These are phyloP conservation scores for Brassica balearica DNA, from an alignment of 441 rosid genomes.

Conservation along the genomic window DNA sequence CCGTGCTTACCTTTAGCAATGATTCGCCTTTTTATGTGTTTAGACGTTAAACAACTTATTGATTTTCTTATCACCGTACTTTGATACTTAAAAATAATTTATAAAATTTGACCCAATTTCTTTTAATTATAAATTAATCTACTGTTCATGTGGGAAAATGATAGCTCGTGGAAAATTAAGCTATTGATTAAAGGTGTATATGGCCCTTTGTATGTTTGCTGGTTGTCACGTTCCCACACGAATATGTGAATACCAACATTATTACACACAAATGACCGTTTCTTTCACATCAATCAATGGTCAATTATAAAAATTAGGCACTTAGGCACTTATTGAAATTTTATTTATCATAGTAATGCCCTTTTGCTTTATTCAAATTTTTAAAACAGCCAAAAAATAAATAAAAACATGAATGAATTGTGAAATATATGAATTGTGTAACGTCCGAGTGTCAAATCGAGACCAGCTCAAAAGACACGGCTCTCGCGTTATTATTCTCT, in stretches of 20 bases:
- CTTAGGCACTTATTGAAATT: no score
- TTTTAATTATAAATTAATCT: background rate
- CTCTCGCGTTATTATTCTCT: conserved; percentile 24
- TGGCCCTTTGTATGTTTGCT: conserved; percentile 20
- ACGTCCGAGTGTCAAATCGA: conserved; percentile 19
- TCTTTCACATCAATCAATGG: conserved; percentile 11
- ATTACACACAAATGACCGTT: conserved; percentile 24
- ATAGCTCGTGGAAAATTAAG: conserved; percentile 38
- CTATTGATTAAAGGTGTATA: conserved; percentile 17
- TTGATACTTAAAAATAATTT: background rate
- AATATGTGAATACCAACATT: conserved; percentile 31
- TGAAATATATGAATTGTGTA: background rate
- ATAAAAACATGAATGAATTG: background rate
- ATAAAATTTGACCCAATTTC: background rate
- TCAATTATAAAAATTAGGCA: background rate
- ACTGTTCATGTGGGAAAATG: conserved; percentile 27
- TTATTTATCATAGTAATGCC: background rate
- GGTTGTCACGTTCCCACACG: conserved; percentile 37
- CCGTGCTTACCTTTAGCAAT: background rate
- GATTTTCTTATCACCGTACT: background rate
- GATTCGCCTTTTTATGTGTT: background rate
- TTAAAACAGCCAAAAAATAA: background rate
- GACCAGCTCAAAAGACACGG: conserved; percentile 46
- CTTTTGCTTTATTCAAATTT: background rate
- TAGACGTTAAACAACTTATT: no score